phyloP scores from a whole-genome alignment of 768 basidiomycete genomes.

The Dentipellis fragilis region DNA sequence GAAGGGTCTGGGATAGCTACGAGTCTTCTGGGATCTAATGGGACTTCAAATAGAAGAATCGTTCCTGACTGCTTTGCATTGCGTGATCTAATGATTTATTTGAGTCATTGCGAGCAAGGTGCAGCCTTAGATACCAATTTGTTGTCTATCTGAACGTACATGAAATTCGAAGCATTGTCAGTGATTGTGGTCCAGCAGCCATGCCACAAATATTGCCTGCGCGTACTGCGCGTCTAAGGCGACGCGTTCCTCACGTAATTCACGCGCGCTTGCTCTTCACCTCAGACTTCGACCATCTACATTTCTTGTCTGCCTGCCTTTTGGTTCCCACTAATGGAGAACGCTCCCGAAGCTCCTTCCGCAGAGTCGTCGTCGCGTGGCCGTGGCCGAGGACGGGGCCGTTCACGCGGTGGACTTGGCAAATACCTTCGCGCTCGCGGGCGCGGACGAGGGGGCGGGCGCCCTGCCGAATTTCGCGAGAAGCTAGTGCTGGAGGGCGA shows the following conservation, averaged over 20 bases:
- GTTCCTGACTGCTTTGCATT: not conserved
- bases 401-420: constrained; percentile 58
- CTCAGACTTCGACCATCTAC: not conserved
- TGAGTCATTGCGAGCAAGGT: no score
- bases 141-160: no score
- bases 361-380: not conserved
- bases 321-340: no score
- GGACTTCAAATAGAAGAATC: not conserved
- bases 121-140: no score
- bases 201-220: no score
- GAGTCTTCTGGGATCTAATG: not conserved
- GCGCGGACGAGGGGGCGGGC: constrained; percentile 45
- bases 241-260: not conserved
- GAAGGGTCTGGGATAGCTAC: no score
- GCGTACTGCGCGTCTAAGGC: no score
- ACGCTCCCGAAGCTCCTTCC: not conserved
- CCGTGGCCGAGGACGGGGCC: constrained; percentile 36
- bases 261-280: not conserved
- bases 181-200: no score
- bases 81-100: no score
- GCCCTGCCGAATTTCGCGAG: constrained; percentile 56
- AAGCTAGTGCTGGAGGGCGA: constrained; percentile 58
- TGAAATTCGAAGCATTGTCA: no score
- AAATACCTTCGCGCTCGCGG: constrained; percentile 70
- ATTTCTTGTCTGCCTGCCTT: no score